Evolutionary conservation across 2,329 filamentous ascomycete species (phyloP).

Genomic region (Plenodomus biglobosus): DNA sequence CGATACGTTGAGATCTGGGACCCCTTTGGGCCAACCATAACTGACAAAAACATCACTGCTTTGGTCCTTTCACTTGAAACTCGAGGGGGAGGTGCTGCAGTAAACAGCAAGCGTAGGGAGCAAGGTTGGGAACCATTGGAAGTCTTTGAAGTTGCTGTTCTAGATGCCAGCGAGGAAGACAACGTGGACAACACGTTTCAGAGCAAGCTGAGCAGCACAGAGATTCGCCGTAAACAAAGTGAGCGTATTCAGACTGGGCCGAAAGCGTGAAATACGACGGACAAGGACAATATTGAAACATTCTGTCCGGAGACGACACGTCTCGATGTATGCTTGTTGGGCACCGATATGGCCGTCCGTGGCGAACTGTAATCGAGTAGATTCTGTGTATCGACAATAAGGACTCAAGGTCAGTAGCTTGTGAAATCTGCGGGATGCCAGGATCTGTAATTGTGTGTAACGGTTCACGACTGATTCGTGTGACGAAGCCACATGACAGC

Average conservation of each 20-base stretch:
- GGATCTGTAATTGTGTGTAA: conserved; percentile 33
- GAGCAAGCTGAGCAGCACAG: conserved; percentile 88
- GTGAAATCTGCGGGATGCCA: conserved; percentile 14
- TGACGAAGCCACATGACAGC: conserved; percentile 24
- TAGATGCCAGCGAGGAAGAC: conserved; percentile 66
- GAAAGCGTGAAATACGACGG: conserved; percentile 21
- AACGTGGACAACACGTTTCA: conserved; percentile 63
- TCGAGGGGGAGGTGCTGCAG: conserved; percentile 74
- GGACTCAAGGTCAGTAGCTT: conserved; percentile 6
- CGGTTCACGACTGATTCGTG: conserved; percentile 20
- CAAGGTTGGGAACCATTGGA: conserved; percentile 75
- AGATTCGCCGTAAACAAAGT: conserved; percentile 60
- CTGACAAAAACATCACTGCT: conserved; percentile 73
- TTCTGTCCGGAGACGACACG: conserved; percentile 5
- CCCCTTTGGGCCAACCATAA: conserved; percentile 86
- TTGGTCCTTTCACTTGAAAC: conserved; percentile 90
- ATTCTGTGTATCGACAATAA: background rate
- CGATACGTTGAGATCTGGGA: conserved; percentile 86
- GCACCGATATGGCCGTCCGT: conserved; percentile 13
- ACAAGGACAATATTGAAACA: background rate
- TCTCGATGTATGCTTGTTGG: conserved; percentile 9
- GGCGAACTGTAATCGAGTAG: conserved; percentile 9
- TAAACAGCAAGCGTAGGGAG: conserved; percentile 78
- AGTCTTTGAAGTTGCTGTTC: conserved; percentile 85
- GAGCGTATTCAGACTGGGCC: conserved; percentile 28